Base-by-base conservation (phyloP, 495 filamentous ascomycete species). In the Penicillium goetzii region DNA sequence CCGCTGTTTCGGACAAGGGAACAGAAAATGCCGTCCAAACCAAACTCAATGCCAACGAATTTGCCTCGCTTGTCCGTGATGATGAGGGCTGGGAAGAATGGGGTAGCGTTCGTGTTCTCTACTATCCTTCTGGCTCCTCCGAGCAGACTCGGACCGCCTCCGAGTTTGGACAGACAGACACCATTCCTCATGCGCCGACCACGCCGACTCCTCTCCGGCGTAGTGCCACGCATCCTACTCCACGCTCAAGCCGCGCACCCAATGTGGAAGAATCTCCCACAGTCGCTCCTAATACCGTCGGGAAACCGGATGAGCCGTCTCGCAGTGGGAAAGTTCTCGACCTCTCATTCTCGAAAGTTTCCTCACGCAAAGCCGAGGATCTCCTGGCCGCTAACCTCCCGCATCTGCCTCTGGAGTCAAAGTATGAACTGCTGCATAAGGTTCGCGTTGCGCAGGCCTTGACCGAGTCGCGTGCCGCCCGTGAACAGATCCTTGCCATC, bases 371-470 rank as follows among this genome's bases (percentile, higher is more conserved):
- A 7, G 74, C 88, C 32, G 89, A 93, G 65, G 84, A 90, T 32
- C 79, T 97, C 34, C 72, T 97, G 38, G 81, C 82, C 4, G 79
- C 80, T 4, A 83, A 87, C 36, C 73, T 92, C 4, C 70, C 83
- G 9, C 86, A 90, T 36, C 71, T 97, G 53, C 91, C 94, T 4
- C 79, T 86, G 38, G 85, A 90, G 45, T 80, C 84, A 0, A 87
- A 90, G 63, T 98, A 96, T 73, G 93, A 97, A 60, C 82, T 96
- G 25, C 85, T 98, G n/a, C 87, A 92, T 63, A 89, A 89, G 23
- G 73, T 97, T 25, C 89, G 96, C 38, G 85, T 90, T 34, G 91
- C 91, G n/a, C 86, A 90, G 64, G 92, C 90, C 0, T 79, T 99
- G 58, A 77, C 83, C 34, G 81, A 82, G 2, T 89, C 91, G 3